A percentile compares a stretch with the other conserved stretches of the same genome.
These are phyloP conservation scores for Fraxinus ornus DNA, from an alignment of 305 asterid species.

Conservation along the genomic window DNA sequence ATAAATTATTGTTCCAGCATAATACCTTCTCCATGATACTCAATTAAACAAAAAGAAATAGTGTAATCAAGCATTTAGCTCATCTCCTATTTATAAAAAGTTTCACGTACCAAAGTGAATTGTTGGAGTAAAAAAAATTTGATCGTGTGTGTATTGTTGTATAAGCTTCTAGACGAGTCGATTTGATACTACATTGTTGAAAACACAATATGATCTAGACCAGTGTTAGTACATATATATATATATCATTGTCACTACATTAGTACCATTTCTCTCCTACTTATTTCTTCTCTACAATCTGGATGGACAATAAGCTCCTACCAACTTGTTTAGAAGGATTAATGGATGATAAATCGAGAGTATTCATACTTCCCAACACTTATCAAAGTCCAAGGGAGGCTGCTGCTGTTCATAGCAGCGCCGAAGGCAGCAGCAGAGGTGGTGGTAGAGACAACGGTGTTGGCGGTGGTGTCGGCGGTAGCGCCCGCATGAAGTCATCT, in stretches of 20 bases:
- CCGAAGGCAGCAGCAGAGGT: neutral
- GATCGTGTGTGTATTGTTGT: too few species aligned
- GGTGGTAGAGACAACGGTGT: neutral
- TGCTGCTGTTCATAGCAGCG: neutral
- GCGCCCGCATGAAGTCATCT: neutral
- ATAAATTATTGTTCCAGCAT: too few species aligned
- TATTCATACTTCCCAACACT: slow-evolving; percentile 30
- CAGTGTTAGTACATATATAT: neutral
- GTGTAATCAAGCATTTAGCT: neutral
- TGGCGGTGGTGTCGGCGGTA: neutral
- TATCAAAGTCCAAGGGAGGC: slow-evolving; percentile 18
- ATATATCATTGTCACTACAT: slow-evolving; percentile 32
- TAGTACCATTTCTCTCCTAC: slow-evolving; percentile 34
- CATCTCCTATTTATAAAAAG: neutral
- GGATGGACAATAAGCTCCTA: slow-evolving; percentile 36
- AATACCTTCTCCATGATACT: too few species aligned
- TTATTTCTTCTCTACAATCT: slow-evolving; percentile 24
- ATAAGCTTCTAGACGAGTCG: neutral
- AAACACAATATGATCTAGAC: neutral
- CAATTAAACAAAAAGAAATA: too few species aligned
- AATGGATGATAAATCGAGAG: slow-evolving; percentile 29
- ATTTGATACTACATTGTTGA: neutral
- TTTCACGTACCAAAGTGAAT: neutral
- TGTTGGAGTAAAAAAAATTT: neutral
- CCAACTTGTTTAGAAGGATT: slow-evolving; percentile 33